Evolutionary conservation across 225 moss, liverwort and hornwort species (phyloP).

Genomic region (Straminergon stramineum): DNA sequence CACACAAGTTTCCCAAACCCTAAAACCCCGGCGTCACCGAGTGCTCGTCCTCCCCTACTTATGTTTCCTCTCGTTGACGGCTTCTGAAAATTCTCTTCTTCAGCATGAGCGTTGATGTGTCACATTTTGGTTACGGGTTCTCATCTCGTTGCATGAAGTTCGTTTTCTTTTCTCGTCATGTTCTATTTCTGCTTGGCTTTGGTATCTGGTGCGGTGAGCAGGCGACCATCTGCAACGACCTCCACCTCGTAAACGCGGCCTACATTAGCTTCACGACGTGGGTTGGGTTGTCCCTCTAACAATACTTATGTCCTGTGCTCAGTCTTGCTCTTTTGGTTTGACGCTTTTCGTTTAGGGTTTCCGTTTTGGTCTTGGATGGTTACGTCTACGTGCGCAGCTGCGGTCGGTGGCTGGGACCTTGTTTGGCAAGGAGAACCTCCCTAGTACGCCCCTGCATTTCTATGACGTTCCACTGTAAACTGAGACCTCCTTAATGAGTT

Average conservation of each 20-base stretch:
- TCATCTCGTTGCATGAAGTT: accelerated
- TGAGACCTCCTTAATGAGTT: neutral
- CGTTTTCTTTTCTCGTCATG: no score
- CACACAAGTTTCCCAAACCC: neutral
- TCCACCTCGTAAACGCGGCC: conserved; percentile 8
- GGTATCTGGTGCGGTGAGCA: conserved; percentile 27
- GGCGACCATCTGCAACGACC: neutral
- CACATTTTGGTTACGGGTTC: no score
- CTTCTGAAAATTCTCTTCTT: accelerated
- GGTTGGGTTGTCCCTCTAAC: conserved; percentile 10
- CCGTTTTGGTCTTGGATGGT: neutral
- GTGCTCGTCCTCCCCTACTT: neutral
- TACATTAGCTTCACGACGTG: neutral
- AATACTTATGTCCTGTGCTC: neutral
- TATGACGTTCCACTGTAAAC: conserved; percentile 3
- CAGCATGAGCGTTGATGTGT: accelerated
- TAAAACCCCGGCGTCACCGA: neutral
- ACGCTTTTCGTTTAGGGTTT: neutral
- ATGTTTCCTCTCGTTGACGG: neutral
- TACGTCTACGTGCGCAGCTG: conserved; percentile 35
- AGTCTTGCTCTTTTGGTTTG: neutral
- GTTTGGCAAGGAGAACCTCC: conserved; percentile 32
- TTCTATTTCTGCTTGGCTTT: neutral
- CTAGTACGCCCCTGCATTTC: conserved; percentile 15
- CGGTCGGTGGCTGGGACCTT: conserved; percentile 19